Evolutionary conservation across 2,329 filamentous ascomycete species (phyloP).

Genomic region (Penicillium glabrum): DNA sequence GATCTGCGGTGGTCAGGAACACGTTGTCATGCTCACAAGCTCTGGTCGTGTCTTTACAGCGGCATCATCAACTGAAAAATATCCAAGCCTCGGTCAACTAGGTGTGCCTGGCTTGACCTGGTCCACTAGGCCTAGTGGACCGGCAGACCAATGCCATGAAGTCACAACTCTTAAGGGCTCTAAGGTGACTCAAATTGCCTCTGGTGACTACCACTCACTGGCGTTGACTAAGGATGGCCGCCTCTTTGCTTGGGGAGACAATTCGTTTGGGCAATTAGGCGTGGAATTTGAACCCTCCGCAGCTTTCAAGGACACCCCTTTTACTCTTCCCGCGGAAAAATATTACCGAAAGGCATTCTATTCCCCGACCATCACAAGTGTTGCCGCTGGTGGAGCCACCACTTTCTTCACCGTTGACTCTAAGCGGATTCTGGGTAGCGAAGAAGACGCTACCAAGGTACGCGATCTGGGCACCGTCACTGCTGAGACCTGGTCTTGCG

Average conservation of each 20-base stretch:
- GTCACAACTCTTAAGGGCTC: slow-evolving; percentile 69
- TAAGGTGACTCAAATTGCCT: slow-evolving; percentile 71
- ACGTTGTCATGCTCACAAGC: slow-evolving; percentile 81
- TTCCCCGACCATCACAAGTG: slow-evolving; percentile 66
- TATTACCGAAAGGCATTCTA: slow-evolving; percentile 70
- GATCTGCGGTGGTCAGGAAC: slow-evolving; percentile 77
- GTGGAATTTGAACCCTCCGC: slow-evolving; percentile 66
- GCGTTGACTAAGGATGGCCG: slow-evolving; percentile 73
- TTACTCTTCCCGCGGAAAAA: slow-evolving; percentile 66
- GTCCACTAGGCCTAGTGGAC: slow-evolving; percentile 71
- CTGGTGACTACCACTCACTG: slow-evolving; percentile 84
- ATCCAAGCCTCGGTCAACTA: slow-evolving; percentile 80
- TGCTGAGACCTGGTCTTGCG: slow-evolving; percentile 82
- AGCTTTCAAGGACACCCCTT: slow-evolving; percentile 66
- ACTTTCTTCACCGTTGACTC: slow-evolving; percentile 87
- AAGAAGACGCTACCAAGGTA: slow-evolving; percentile 41
- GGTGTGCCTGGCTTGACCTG: slow-evolving; percentile 82
- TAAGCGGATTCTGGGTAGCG: slow-evolving; percentile 54
- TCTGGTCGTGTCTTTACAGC: slow-evolving; percentile 84
- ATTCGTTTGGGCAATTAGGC: slow-evolving; percentile 88
- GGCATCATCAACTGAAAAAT: slow-evolving; percentile 75
- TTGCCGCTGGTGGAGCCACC: slow-evolving; percentile 83
- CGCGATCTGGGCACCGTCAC: slow-evolving; percentile 57
- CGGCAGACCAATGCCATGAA: slow-evolving; percentile 81
- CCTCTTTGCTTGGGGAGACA: slow-evolving; percentile 88